A percentile compares a stretch with the other conserved stretches of the same genome.
Evolutionary conservation across 768 basidiomycete genomes (phyloP).

Genomic region (Xanthoconium purpureum): DNA sequence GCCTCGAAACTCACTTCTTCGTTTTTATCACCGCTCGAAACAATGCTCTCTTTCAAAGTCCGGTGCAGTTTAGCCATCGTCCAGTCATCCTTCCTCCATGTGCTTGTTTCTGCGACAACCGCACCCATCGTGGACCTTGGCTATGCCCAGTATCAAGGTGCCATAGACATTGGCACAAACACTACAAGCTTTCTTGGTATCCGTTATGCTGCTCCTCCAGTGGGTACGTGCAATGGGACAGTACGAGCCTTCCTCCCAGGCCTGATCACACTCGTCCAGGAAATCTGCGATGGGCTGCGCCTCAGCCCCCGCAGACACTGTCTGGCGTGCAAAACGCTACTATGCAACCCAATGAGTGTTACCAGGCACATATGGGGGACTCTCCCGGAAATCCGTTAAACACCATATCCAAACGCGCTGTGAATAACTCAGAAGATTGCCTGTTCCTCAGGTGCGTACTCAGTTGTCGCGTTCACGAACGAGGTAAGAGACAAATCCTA

Average conservation of each 20-base stretch:
- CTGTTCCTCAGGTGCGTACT: constrained; percentile 5
- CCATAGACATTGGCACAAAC: neutral
- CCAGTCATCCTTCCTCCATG: neutral
- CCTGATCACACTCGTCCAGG: neutral
- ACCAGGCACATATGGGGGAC: neutral
- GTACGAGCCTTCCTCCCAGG: neutral
- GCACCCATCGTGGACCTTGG: constrained; percentile 1
- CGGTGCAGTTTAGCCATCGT: neutral
- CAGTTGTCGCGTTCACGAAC: neutral
- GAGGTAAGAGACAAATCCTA: neutral
- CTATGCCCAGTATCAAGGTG: constrained; percentile 8
- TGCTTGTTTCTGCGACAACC: neutral
- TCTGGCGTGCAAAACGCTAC: neutral
- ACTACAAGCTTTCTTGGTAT: constrained; percentile 2
- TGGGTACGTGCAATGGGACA: neutral
- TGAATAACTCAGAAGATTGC: neutral
- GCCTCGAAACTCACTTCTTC: too few species aligned
- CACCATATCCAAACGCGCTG: neutral
- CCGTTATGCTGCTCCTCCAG: constrained; percentile 7
- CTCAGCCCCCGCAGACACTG: neutral
- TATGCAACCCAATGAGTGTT: neutral
- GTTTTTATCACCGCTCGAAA: neutral
- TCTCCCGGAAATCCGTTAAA: neutral
- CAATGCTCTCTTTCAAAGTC: neutral
- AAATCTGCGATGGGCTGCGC: constrained; percentile 5